Conservation (phyloP, 495 filamentous ascomycete genomes). For the Aspergillus leporis region DNA sequence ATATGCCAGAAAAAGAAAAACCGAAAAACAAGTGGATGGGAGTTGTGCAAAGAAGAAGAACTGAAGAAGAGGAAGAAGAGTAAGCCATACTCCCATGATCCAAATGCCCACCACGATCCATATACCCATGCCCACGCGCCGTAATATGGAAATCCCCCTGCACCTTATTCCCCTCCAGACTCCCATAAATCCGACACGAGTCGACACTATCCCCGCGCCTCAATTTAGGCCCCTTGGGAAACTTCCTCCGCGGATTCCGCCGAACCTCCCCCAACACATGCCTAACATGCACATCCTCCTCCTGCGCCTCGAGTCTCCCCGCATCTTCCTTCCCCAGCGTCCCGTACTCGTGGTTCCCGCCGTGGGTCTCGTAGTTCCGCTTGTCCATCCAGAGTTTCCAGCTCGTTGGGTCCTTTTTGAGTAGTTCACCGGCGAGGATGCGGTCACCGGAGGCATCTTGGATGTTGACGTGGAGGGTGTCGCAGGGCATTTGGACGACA, state of each 20-base stretch:
- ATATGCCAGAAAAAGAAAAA: too few species aligned
- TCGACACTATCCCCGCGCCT: slow-evolving; percentile 55
- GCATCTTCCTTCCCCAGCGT: slow-evolving; percentile 48
- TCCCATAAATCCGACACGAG: slow-evolving; percentile 85
- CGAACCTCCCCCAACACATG: slow-evolving; percentile 53
- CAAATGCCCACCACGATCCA: slow-evolving; percentile 75
- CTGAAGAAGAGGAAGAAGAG: background rate
- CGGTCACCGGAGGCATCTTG: slow-evolving; percentile 93
- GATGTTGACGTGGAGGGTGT: slow-evolving; percentile 89
- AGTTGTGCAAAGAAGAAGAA: too few species aligned
- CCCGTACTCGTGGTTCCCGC: slow-evolving; percentile 52
- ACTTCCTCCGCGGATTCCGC: slow-evolving; percentile 51
- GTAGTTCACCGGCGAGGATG: slow-evolving; percentile 75
- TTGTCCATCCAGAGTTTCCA: slow-evolving; percentile 83
- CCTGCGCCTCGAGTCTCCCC: slow-evolving; percentile 44
- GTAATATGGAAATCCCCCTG: slow-evolving; percentile 99
- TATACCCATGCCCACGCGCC: slow-evolving; percentile 90
- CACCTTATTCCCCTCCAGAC: slow-evolving; percentile 89
- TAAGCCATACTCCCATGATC: slow-evolving; percentile 70
- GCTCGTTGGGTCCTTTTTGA: slow-evolving; percentile 73
- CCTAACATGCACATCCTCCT: slow-evolving; percentile 52
- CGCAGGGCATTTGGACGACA: slow-evolving; percentile 87
- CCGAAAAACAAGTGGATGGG: too few species aligned
- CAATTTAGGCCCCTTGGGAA: slow-evolving; percentile 67
- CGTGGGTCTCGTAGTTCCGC: slow-evolving; percentile 66